Evolutionary conservation across 1,139 yeast genomes (phyloP).

Genomic region (Magnusiomyces clavatus): DNA sequence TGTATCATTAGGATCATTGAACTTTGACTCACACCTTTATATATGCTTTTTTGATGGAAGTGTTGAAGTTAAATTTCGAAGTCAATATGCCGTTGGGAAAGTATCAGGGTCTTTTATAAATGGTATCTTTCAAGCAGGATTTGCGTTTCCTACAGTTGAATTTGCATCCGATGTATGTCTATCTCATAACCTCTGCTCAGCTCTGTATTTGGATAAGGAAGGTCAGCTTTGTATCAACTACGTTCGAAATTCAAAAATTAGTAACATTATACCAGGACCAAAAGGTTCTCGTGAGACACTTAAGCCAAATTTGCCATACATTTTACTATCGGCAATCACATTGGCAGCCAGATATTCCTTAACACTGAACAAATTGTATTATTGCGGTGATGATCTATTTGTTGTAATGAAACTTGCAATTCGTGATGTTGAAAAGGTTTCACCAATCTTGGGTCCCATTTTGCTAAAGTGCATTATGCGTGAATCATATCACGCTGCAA

Average conservation of each 20-base stretch:
- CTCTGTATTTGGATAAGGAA: conserved; percentile 32
- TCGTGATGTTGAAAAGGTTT: conserved; percentile 24
- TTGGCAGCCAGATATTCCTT: conserved; percentile 57
- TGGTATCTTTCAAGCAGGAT: conserved; percentile 34
- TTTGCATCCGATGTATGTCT: conserved; percentile 39
- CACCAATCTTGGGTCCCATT: conserved; percentile 15
- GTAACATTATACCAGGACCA: conserved; percentile 10
- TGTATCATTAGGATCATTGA: conserved; percentile 17
- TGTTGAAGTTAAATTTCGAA: conserved; percentile 19
- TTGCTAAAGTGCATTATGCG: conserved; percentile 37
- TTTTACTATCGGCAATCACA: conserved; percentile 43
- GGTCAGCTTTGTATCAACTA: conserved; percentile 19
- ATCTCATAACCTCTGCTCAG: conserved; percentile 53
- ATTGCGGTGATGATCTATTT: conserved; percentile 57
- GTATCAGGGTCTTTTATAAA: background rate
- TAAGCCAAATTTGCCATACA: conserved; percentile 5
- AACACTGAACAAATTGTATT: conserved; percentile 48
- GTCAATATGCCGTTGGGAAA: conserved; percentile 24
- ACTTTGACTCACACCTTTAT: conserved; percentile 21
- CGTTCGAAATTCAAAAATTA: conserved; percentile 12
- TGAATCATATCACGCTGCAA: conserved; percentile 63
- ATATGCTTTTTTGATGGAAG: conserved; percentile 21
- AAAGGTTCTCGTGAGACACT: background rate
- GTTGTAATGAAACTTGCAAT: conserved; percentile 39
- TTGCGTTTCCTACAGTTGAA: conserved; percentile 36